A percentile compares a stretch with the other conserved stretches of the same genome.
Conservation (phyloP, 768 basidiomycete species). For the Mycena epipterygia region DNA sequence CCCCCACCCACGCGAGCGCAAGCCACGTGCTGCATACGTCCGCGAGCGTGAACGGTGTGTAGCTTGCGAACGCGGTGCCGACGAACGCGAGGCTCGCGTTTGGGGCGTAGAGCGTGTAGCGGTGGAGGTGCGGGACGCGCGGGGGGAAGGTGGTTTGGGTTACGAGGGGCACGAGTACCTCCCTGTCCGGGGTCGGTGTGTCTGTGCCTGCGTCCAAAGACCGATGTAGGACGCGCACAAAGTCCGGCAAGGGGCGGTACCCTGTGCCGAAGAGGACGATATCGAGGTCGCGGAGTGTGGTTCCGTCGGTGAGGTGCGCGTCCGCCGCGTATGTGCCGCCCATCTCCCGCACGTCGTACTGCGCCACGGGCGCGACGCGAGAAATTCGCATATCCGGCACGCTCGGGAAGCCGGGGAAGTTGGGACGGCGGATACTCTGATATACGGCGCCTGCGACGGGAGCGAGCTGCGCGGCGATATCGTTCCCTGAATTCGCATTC, state of each 20-base stretch:
- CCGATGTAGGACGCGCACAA: slow-evolving; percentile 42
- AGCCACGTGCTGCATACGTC: slow-evolving; percentile 53
- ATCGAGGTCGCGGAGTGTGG: slow-evolving; percentile 44
- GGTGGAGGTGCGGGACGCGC: slow-evolving; percentile 46
- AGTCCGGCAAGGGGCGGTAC: slow-evolving; percentile 43
- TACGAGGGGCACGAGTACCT: slow-evolving; percentile 38
- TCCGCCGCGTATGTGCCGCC: slow-evolving; percentile 20
- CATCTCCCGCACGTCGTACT: slow-evolving; percentile 27
- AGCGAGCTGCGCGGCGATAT: slow-evolving; percentile 48
- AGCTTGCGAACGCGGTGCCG: slow-evolving; percentile 44
- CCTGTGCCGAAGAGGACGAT: slow-evolving; percentile 49
- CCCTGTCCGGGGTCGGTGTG: too few relatives aligned
- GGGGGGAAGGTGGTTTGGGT: slow-evolving; percentile 18
- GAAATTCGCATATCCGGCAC: slow-evolving; percentile 47
- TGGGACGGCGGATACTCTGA: slow-evolving; percentile 44
- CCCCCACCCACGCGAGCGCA: slow-evolving; percentile 42
- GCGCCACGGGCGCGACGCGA: slow-evolving; percentile 44
- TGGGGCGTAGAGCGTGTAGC: slow-evolving; percentile 45
- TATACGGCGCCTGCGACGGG: slow-evolving; percentile 39
- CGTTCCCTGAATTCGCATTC: slow-evolving; percentile 52
- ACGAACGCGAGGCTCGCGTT: slow-evolving; percentile 48
- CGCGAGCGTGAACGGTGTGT: slow-evolving; percentile 49
- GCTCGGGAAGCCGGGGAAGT: slow-evolving; percentile 45
- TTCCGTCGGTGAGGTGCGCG: slow-evolving; percentile 40
- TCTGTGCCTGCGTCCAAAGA: too few relatives aligned